Evolutionary conservation across 164 flowering plant species (phyloP).

Genomic region (Macadamia integrifolia): DNA sequence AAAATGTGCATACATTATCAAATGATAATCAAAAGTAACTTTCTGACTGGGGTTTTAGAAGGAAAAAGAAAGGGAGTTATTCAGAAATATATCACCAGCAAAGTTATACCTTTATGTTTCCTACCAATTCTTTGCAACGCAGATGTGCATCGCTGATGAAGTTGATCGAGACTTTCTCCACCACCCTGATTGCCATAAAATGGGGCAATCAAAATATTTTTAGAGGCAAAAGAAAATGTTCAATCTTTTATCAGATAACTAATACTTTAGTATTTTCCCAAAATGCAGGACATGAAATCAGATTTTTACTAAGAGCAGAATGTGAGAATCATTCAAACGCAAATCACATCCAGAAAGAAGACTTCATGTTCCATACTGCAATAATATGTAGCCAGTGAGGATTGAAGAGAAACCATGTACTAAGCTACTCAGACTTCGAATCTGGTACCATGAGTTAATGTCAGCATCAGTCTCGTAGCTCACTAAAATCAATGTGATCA

Average conservation of each 20-base stretch:
- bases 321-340: too few relatives aligned
- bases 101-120: conserved; percentile 62
- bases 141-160: conserved; percentile 58
- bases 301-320: background rate
- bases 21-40: background rate
- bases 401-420: too few relatives aligned
- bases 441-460: too few relatives aligned
- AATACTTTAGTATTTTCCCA: background rate
- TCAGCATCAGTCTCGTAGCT: too few relatives aligned
- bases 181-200: conserved; percentile 63
- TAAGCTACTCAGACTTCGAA: too few relatives aligned
- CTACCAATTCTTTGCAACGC: conserved; percentile 50
- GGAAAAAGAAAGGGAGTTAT: background rate
- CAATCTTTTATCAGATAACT: background rate
- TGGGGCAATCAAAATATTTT: conserved; percentile 2
- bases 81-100: background rate
- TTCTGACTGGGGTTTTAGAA: background rate
- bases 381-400: too few relatives aligned
- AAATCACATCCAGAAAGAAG: too few relatives aligned
- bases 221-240: background rate
- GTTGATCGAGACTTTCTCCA: conserved; percentile 82
- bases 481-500: too few relatives aligned
- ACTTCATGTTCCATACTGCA: too few relatives aligned
- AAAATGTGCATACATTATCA: background rate
- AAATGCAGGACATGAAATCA: background rate